phyloP scores from a whole-genome alignment of 2,329 filamentous ascomycete species.

The Aspergillus spinulosporus region DNA sequence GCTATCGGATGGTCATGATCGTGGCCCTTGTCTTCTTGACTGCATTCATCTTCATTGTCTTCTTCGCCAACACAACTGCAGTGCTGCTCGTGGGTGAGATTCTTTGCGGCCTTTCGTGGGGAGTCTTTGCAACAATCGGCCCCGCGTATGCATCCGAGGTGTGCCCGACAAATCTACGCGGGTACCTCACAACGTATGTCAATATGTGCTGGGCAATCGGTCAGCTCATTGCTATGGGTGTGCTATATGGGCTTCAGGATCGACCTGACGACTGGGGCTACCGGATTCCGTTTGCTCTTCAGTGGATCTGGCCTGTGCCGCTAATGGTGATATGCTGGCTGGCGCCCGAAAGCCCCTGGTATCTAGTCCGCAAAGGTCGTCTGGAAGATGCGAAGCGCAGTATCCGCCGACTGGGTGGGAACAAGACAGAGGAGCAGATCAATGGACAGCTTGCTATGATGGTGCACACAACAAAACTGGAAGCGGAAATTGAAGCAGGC shows the following conservation, averaged over 20 bases:
- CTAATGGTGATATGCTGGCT: slow-evolving; percentile 21
- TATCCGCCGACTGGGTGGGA: neutral
- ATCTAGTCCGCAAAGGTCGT: slow-evolving; percentile 25
- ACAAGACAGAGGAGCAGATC: neutral
- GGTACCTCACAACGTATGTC: slow-evolving; percentile 28
- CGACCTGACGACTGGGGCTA: slow-evolving; percentile 32
- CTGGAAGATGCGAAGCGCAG: slow-evolving; percentile 20
- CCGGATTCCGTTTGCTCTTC: slow-evolving; percentile 35
- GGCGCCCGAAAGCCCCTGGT: slow-evolving; percentile 33
- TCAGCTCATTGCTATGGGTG: slow-evolving; percentile 30
- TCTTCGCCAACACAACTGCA: slow-evolving; percentile 40
- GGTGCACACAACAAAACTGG: slow-evolving; percentile 21
- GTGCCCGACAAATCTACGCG: slow-evolving; percentile 29
- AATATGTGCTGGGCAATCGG: slow-evolving; percentile 36
- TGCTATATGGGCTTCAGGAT: slow-evolving; percentile 26
- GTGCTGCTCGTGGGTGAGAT: slow-evolving; percentile 40
- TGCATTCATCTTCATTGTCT: too few species aligned
- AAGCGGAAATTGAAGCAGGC: slow-evolving; percentile 25
- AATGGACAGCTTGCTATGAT: neutral
- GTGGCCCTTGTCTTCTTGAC: too few species aligned
- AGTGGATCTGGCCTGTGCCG: slow-evolving; percentile 7
- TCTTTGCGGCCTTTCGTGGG: slow-evolving; percentile 34
- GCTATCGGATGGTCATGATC: too few species aligned
- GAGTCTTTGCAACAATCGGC: slow-evolving; percentile 33
- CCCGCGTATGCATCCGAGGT: slow-evolving; percentile 34